Evolutionary conservation across 208 protist species (phyloP).

Genomic region (Trypanosomatidae sp.): DNA sequence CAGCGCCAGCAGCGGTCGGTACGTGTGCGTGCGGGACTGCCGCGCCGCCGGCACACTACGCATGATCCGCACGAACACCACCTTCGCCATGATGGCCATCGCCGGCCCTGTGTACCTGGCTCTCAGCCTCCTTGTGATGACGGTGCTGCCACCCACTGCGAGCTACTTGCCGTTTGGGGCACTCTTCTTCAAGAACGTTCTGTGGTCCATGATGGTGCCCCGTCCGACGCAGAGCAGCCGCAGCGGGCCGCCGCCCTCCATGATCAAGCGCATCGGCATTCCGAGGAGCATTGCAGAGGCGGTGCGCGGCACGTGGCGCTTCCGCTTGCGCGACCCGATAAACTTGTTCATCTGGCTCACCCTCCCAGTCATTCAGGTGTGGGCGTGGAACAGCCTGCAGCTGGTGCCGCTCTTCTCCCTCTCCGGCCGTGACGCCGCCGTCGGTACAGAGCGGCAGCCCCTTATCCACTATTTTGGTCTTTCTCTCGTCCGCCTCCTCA

Average conservation of each 20-base stretch:
- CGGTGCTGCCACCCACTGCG: conserved; percentile 49
- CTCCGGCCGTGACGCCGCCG: not conserved
- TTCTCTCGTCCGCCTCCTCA: conserved; percentile 21
- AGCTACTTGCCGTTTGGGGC: conserved; percentile 43
- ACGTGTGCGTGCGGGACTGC: conserved; percentile 39
- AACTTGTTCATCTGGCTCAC: conserved; percentile 42
- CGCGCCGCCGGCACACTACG: conserved; percentile 51
- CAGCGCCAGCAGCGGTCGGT: conserved; percentile 6
- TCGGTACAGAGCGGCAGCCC: not conserved
- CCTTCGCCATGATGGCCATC: conserved; percentile 50
- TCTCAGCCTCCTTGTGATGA: conserved; percentile 27
- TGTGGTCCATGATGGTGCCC: conserved; percentile 45
- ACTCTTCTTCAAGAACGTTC: conserved; percentile 70
- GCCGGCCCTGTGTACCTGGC: conserved; percentile 37
- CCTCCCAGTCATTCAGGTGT: conserved; percentile 49
- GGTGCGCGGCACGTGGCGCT: conserved; percentile 58
- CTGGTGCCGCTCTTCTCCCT: conserved; percentile 41
- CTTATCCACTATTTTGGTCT: conserved; percentile 19
- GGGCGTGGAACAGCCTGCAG: conserved; percentile 53
- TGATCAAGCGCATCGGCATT: conserved; percentile 29
- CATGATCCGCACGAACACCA: conserved; percentile 38
- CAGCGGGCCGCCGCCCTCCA: conserved; percentile 10
- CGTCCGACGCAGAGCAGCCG: conserved; percentile 51
- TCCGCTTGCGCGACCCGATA: conserved; percentile 55
- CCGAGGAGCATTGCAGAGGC: conserved; percentile 46